Conservation (phyloP, 441 rosid genomes). For the Mallotus repandus region DNA sequence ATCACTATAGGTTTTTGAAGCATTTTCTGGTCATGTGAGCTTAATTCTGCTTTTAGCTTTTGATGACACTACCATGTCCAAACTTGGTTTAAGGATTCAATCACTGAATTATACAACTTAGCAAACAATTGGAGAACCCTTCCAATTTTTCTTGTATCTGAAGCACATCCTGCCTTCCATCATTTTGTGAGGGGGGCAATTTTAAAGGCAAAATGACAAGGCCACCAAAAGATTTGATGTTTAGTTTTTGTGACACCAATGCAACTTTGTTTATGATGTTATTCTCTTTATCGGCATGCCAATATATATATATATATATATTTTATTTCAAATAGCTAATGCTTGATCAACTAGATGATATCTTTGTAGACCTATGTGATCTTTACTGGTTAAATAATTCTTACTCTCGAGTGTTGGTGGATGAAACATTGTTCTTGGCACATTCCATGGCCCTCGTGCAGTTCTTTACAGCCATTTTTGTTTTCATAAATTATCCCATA, state of each 20-base stretch:
- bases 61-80: background rate
- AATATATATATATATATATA: background rate
- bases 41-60: background rate
- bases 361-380: background rate
- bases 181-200: slow-evolving; percentile 23
- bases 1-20: background rate
- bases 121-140: background rate
- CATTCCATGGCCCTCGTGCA: background rate
- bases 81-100: slow-evolving; percentile 6
- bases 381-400: slow-evolving; percentile 12
- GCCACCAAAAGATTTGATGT: slow-evolving; percentile 1
- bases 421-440: slow-evolving; percentile 9
- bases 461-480: slow-evolving; percentile 6
- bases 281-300: background rate
- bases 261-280: background rate
- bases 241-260: background rate
- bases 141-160: background rate
- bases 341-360: slow-evolving; percentile 15
- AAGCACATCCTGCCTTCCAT: slow-evolving; percentile 5
- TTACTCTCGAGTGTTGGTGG: background rate
- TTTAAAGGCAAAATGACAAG: slow-evolving; percentile 1
- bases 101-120: slow-evolving; percentile 11
- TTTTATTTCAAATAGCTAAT: background rate
- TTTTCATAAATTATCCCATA: slow-evolving; percentile 20
- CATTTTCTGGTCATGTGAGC: background rate